A percentile compares a stretch with the other conserved stretches of the same genome.
Evolutionary conservation across 2,329 filamentous ascomycete species (phyloP).

Genomic region (Fusarium sp.): DNA sequence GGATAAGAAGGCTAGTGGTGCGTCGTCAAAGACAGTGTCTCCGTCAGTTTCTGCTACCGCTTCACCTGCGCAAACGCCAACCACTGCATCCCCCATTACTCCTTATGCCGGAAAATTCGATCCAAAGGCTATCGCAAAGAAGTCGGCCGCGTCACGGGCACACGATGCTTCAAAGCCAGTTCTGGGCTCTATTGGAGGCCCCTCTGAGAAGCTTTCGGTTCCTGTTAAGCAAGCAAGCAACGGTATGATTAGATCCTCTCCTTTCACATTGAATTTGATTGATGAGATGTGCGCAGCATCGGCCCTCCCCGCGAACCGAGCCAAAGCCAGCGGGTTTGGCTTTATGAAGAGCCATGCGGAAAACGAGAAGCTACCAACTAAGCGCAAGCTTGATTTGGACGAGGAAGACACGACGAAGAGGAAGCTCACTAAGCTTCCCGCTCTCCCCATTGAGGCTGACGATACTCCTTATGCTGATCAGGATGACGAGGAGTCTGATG

Average conservation of each 20-base stretch:
- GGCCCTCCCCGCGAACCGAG: constrained; percentile 73
- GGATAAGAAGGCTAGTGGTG: constrained; percentile 73
- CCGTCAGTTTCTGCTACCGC: constrained; percentile 64
- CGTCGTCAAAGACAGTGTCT: constrained; percentile 59
- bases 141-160: constrained; percentile 71
- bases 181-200: constrained; percentile 61
- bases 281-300: constrained; percentile 55
- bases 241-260: constrained; percentile 49
- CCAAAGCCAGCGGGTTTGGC: constrained; percentile 86
- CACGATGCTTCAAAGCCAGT: constrained; percentile 63
- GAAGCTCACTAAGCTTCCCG: constrained; percentile 91
- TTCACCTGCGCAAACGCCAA: constrained; percentile 62
- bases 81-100: constrained; percentile 63
- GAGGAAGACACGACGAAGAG: constrained; percentile 89
- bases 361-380: constrained; percentile 73
- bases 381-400: constrained; percentile 84
- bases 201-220: constrained; percentile 51
- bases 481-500: constrained; percentile 79
- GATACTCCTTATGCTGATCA: constrained; percentile 71
- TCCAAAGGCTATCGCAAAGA: constrained; percentile 87
- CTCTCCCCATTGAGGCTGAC: constrained; percentile 75
- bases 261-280: constrained; percentile 25
- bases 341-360: constrained; percentile 77
- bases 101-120: constrained; percentile 85
- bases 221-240: constrained; percentile 50